Percentiles rank a stretch among this genome's conserved stretches.
phyloP scores from a whole-genome alignment of 352 stramenopile species.

The Elongisporangium undulatum region DNA sequence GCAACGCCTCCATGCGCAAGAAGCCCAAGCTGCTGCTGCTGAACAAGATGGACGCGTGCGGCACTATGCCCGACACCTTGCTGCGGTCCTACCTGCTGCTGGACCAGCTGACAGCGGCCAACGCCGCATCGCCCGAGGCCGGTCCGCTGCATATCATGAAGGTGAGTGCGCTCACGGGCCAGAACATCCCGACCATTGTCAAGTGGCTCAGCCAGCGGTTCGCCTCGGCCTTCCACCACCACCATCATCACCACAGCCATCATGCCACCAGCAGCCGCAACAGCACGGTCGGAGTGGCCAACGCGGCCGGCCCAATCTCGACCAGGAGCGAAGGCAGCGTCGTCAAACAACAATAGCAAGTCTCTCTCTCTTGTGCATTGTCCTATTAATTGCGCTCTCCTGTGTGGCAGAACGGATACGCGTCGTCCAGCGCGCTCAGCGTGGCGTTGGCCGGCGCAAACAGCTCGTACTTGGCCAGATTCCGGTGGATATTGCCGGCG shows the following conservation, averaged over 20 bases:
- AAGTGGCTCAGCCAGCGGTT: slow-evolving; percentile 45
- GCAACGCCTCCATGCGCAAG: slow-evolving; percentile 37
- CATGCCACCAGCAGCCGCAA: slow-evolving; percentile 15
- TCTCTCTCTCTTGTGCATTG: slow-evolving; percentile 3
- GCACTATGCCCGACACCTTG: slow-evolving; percentile 38
- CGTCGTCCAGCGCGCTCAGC: slow-evolving; percentile 18
- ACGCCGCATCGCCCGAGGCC: slow-evolving; percentile 13
- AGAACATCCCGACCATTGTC: slow-evolving; percentile 53
- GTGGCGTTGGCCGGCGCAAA: slow-evolving; percentile 26
- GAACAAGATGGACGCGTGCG: slow-evolving; percentile 60
- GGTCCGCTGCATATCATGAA: slow-evolving; percentile 49
- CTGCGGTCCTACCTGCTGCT: slow-evolving; percentile 52
- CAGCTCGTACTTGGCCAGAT: slow-evolving; percentile 46
- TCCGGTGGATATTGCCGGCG: slow-evolving; percentile 39
- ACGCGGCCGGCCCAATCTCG: slow-evolving; percentile 7
- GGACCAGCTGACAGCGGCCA: slow-evolving; percentile 29
- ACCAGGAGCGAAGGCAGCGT: not conserved
- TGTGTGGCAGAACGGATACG: slow-evolving; percentile 58
- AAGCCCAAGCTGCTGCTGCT: slow-evolving; percentile 67
- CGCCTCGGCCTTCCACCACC: slow-evolving; percentile 5
- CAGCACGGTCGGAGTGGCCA: slow-evolving; percentile 9
- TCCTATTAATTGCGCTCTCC: slow-evolving; percentile 49
- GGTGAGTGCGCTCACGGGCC: slow-evolving; percentile 46
- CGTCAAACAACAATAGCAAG: slow-evolving; percentile 1
- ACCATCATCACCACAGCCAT: not conserved